These are phyloP conservation scores for Pleurotus tuoliensis DNA, from an alignment of 768 basidiomycete species.

Conservation along the genomic window DNA sequence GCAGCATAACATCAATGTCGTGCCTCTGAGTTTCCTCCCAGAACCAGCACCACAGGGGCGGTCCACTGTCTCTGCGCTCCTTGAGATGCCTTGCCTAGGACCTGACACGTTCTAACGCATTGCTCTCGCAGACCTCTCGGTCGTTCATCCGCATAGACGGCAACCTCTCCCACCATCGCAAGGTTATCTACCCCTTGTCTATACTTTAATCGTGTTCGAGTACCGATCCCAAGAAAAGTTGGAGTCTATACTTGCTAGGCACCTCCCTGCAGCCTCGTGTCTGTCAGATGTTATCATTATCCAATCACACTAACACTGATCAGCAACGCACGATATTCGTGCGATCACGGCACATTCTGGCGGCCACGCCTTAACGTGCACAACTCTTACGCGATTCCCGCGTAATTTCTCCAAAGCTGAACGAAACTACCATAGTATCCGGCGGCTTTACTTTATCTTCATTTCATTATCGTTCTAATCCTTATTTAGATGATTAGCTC, in stretches of 20 bases:
- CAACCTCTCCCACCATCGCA: not conserved
- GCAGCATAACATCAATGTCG: not conserved
- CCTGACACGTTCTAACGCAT: not conserved
- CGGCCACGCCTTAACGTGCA: not conserved
- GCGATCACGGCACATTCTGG: not conserved
- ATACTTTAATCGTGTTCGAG: not conserved
- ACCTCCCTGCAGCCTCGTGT: slow-evolving; percentile 7
- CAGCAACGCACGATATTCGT: not conserved
- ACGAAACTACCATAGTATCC: not conserved
- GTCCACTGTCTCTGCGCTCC: not conserved
- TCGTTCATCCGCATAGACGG: not conserved
- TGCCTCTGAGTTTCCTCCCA: not conserved
- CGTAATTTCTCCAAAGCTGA: not conserved
- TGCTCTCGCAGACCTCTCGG: not conserved
- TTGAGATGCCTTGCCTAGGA: not conserved
- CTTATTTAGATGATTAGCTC: no score
- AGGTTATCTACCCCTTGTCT: not conserved
- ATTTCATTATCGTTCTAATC: not conserved
- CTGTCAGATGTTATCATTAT: slow-evolving; percentile 5
- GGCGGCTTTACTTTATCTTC: not conserved
- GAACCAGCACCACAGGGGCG: slow-evolving; percentile 2
- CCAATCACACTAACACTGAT: not conserved
- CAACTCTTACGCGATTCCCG: not conserved
- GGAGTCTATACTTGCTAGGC: not conserved
- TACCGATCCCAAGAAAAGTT: not conserved